phyloP scores from a whole-genome alignment of 192 early-diverging fungal species.

The Haplosporangium gracile region DNA sequence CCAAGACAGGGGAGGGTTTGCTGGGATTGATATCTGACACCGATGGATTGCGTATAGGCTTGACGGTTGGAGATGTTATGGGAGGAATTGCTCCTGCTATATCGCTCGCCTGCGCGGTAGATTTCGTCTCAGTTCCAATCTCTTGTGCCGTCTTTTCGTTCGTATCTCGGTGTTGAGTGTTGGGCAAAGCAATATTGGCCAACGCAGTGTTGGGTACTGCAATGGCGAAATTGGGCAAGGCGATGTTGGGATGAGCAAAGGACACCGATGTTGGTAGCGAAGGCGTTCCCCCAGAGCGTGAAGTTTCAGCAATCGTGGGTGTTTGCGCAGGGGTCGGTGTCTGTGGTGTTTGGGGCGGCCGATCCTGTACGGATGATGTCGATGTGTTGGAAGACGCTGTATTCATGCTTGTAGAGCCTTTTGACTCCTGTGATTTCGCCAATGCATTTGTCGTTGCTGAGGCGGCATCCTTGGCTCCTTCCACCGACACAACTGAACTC shows the following conservation, averaged over 20 bases:
- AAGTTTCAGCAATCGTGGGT: slow-evolving; percentile 18
- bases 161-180: not conserved
- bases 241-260: not conserved
- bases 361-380: slow-evolving; percentile 9
- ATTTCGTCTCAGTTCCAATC: not conserved
- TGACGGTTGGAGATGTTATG: not conserved
- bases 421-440: slow-evolving; percentile 4
- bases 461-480: slow-evolving; percentile 9
- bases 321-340: slow-evolving; percentile 47
- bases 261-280: not conserved
- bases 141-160: not conserved
- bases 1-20: slow-evolving; percentile 30
- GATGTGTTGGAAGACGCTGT: not conserved
- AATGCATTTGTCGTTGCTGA: not conserved
- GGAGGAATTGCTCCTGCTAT: not conserved
- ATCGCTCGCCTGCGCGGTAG: not conserved
- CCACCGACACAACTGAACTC: slow-evolving; percentile 23
- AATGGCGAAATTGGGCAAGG: slow-evolving; percentile 1
- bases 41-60: not conserved
- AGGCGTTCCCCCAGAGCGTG: not conserved
- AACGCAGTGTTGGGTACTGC: slow-evolving; percentile 12
- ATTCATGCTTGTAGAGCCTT: not conserved
- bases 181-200: slow-evolving; percentile 17
- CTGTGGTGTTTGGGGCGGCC: slow-evolving; percentile 38
- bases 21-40: not conserved